phyloP scores from a whole-genome alignment of 768 basidiomycete species.

The Imleria badia region DNA sequence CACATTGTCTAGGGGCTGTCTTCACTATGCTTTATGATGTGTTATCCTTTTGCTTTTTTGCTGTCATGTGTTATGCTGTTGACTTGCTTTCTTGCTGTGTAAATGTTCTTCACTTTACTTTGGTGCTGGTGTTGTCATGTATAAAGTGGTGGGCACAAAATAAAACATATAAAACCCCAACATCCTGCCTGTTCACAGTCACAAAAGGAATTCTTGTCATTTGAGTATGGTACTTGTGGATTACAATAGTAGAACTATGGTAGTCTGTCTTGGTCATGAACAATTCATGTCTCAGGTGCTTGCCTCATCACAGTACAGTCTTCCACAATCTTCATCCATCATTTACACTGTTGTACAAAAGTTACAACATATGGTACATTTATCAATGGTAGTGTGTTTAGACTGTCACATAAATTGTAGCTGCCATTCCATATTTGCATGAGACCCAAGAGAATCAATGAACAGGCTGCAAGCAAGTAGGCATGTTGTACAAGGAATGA shows the following conservation, averaged over 20 bases:
- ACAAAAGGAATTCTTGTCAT: too few relatives aligned
- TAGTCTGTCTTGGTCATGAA: too few relatives aligned
- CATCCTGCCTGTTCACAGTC: not conserved
- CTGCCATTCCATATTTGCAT: conserved; percentile 1
- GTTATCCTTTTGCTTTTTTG: not conserved
- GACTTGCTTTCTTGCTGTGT: conserved; percentile 20
- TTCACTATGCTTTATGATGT: not conserved
- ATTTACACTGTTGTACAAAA: conserved; percentile 26
- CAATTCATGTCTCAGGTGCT: too few relatives aligned
- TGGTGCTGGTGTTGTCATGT: conserved; percentile 10
- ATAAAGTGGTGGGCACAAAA: conserved; percentile 2
- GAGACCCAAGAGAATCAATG: conserved; percentile 17
- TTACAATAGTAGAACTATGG: too few relatives aligned
- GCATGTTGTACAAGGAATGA: conserved; percentile 19
- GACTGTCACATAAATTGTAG: conserved; percentile 21
- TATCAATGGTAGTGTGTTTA: conserved; percentile 7
- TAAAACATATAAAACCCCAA: conserved; percentile 6
- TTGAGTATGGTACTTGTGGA: too few relatives aligned
- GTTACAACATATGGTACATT: conserved; percentile 24
- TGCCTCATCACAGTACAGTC: too few relatives aligned
- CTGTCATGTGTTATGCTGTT: conserved; percentile 13
- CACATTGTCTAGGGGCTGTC: conserved; percentile 14
- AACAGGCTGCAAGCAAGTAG: not conserved
- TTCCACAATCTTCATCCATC: conserved; percentile 8
- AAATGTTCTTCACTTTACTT: not conserved